These are phyloP conservation scores for Bacidia rubella DNA, from an alignment of 495 filamentous ascomycete species.

Conservation along the genomic window DNA sequence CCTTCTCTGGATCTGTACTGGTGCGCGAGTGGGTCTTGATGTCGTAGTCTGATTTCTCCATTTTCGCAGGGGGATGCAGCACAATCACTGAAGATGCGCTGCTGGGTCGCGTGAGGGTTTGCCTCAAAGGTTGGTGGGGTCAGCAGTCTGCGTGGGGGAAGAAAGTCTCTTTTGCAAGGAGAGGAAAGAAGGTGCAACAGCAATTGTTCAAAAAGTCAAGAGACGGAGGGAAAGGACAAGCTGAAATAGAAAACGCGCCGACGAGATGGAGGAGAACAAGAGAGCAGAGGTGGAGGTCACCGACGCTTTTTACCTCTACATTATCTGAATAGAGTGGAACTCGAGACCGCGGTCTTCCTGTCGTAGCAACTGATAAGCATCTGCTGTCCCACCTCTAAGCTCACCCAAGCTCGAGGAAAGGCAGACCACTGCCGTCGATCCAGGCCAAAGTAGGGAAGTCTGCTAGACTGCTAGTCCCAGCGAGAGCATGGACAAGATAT, in stretches of 20 bases:
- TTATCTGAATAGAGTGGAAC: not conserved
- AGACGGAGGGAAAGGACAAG: not conserved
- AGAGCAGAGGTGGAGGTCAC: constrained; percentile 13
- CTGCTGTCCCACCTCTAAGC: not conserved
- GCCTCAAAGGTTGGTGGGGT: constrained; percentile 2
- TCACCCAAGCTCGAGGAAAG: not conserved
- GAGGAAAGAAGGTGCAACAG: constrained; percentile 1
- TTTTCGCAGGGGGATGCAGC: constrained; percentile 13
- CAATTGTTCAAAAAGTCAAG: too few relatives aligned
- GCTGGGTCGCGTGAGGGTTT: constrained; percentile 12
- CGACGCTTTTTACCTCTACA: constrained; percentile 5
- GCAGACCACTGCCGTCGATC: not conserved
- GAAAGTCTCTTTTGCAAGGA: not conserved
- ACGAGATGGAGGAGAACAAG: not conserved
- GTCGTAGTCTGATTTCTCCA: constrained; percentile 15
- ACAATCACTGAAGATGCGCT: not conserved
- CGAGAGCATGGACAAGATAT: too few relatives aligned
- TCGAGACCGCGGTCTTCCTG: not conserved
- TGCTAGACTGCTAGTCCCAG: too few relatives aligned
- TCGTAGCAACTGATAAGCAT: not conserved
- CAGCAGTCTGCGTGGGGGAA: not conserved
- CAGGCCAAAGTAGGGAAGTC: not conserved
- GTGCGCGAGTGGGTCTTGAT: constrained; percentile 12
- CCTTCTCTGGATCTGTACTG: constrained; percentile 8
- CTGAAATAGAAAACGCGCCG: not conserved